phyloP scores from a whole-genome alignment of 1,284 basidiomycete species.

The Ceratobasidium papillatum region DNA sequence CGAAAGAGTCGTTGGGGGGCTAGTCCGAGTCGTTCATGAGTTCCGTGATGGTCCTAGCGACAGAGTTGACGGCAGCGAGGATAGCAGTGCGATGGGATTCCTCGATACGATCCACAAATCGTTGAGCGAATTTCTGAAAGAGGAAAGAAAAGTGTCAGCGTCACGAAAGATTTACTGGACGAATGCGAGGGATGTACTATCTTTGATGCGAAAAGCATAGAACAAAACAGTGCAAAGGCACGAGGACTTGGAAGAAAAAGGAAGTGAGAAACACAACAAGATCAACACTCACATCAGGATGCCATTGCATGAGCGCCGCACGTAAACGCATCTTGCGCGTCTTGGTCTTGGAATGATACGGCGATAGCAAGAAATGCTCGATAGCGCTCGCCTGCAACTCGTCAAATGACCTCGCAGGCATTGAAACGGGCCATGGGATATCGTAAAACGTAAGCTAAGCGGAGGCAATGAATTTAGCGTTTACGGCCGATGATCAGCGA shows the following conservation, averaged over 20 bases:
- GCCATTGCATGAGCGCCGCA: slow-evolving; percentile 70
- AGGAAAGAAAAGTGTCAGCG: slow-evolving; percentile 14
- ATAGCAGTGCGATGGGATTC: slow-evolving; percentile 37
- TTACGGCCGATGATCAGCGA: neutral
- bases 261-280: neutral
- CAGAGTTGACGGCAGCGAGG: slow-evolving; percentile 38
- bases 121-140: slow-evolving; percentile 28
- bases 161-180: neutral
- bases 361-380: slow-evolving; percentile 64
- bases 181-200: slow-evolving; percentile 5
- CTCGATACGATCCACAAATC: slow-evolving; percentile 33
- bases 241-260: neutral
- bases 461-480: neutral
- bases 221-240: neutral
- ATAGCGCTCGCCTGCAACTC: slow-evolving; percentile 50
- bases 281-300: slow-evolving; percentile 62
- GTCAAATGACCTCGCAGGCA: slow-evolving; percentile 36
- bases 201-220: slow-evolving; percentile 4
- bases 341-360: slow-evolving; percentile 53
- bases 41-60: slow-evolving; percentile 32
- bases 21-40: slow-evolving; percentile 32
- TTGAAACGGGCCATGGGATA: slow-evolving; percentile 67
- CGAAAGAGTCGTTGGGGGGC: neutral
- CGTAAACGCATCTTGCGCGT: slow-evolving; percentile 65
- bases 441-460: slow-evolving; percentile 54